Base-by-base conservation (phyloP, 2,329 filamentous ascomycete species). In the Chaetomium olivaceum region DNA sequence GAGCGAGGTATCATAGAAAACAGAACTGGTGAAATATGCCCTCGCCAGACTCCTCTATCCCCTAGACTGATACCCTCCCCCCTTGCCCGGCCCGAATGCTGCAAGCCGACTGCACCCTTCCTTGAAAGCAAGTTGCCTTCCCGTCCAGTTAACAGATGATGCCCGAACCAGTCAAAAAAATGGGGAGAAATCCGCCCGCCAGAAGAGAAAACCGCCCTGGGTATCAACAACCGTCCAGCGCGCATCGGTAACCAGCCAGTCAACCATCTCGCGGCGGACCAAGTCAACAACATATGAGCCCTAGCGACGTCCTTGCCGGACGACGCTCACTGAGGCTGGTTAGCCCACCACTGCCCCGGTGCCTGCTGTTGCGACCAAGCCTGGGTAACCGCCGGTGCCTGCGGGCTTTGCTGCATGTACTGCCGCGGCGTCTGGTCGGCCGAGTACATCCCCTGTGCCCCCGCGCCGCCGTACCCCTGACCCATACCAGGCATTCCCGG, bases 321-420 rank as follows among this genome's bases (percentile, higher is more conserved):
- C 11, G 25, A 19, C 19, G 57, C 31, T 56, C 60, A 61, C 56
- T 86, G 83, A 68, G 81, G 81, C 68, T 82, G 80, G 64, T 80
- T 81, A 9, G 80, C 71, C 84, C 84, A 86, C 82, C 84, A 86
- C 72, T 85, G 80, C 62, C 85, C 82, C 1, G 87, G 82, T 9
- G 86, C 83, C 65, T 88, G 87, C 71, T 89, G 87, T 71, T 89
- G 87, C 9, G 74, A 72, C 75, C 75, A 87, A 4, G 79, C 75
- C 67, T 86, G 85, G 2, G 82, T 81, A 25, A 82, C 82, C 6
- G 82, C 79, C 12, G 84, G 83, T 7, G 78, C 78, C 4, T 87
- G 77, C 71, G 83, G 77, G 76, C 84, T 79, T 77, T 88, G 82
- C 72, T 89, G 87, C 86, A 92, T 85, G 79, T 89, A 90, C 73